Conservation (phyloP, 2,329 filamentous ascomycete species). For the Pyrenophora seminiperda region DNA sequence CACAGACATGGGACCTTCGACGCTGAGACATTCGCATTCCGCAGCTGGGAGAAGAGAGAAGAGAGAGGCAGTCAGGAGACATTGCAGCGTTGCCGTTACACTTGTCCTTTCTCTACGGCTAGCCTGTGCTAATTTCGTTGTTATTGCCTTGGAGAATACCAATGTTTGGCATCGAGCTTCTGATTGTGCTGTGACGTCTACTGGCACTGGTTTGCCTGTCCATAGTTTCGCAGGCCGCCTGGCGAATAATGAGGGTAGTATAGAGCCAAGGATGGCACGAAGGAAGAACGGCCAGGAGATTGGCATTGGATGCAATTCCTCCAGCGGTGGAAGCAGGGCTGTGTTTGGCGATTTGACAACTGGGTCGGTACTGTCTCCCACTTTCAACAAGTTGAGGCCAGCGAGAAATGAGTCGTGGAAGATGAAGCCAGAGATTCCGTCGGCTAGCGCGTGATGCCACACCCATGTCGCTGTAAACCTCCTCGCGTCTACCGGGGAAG, state of each 20-base stretch:
- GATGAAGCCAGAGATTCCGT: slow-evolving; percentile 53
- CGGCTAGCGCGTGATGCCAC: slow-evolving; percentile 56
- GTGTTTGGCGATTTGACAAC: slow-evolving; percentile 20
- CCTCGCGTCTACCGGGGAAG: slow-evolving; percentile 1
- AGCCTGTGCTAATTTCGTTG: slow-evolving; percentile 35
- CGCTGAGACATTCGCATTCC: slow-evolving; percentile 39
- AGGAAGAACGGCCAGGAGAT: slow-evolving; percentile 47
- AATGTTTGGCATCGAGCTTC: slow-evolving; percentile 40
- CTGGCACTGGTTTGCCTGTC: slow-evolving; percentile 29
- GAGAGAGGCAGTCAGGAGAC: slow-evolving; percentile 47
- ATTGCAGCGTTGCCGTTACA: slow-evolving; percentile 50
- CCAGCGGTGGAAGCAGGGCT: slow-evolving; percentile 49
- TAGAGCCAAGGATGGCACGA: slow-evolving; percentile 40
- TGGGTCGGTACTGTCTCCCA: not conserved
- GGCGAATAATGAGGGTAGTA: slow-evolving; percentile 35
- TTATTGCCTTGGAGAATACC: slow-evolving; percentile 37
- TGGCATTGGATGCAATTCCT: slow-evolving; percentile 49
- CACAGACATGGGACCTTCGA: slow-evolving; percentile 46
- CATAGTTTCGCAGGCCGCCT: slow-evolving; percentile 27
- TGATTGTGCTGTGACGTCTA: slow-evolving; percentile 11
- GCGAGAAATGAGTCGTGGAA: slow-evolving; percentile 53
- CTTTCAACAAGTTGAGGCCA: slow-evolving; percentile 33
- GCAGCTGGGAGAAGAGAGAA: slow-evolving; percentile 39
- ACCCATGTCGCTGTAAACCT: slow-evolving; percentile 54
- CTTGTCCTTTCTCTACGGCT: slow-evolving; percentile 50